Conservation (phyloP, 148 eudicot genomes). For the Chenopodium album region DNA sequence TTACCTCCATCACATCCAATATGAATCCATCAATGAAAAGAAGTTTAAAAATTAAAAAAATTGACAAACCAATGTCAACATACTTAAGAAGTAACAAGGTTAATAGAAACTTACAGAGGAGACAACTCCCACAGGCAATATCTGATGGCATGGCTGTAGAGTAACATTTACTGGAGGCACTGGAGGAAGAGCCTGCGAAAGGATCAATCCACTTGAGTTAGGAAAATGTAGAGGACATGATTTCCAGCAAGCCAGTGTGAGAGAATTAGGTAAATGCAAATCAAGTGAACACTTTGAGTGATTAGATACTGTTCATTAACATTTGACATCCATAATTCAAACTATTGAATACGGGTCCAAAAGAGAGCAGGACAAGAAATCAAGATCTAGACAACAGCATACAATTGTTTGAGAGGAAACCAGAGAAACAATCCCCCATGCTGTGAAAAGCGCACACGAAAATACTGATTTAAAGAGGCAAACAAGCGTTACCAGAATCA, state of each 20-base stretch:
- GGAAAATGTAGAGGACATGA: background rate
- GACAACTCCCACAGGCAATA: constrained; percentile 68
- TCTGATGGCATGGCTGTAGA: constrained; percentile 67
- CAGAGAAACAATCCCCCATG: no score
- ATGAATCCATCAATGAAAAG: background rate
- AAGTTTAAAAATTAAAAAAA: background rate
- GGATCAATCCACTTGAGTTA: no score
- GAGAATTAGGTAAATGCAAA: background rate
- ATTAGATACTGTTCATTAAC: constrained; percentile 26
- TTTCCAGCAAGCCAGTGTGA: background rate
- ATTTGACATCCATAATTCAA: constrained; percentile 24
- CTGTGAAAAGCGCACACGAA: no score
- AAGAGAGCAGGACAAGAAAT: no score
- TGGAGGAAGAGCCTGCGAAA: constrained; percentile 72
- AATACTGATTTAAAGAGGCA: no score
- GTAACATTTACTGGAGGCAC: constrained; percentile 67
- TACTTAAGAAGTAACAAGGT: constrained; percentile 5
- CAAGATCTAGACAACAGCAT: no score
- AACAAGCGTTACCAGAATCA: background rate
- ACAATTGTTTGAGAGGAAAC: no score
- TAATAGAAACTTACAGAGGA: constrained; percentile 55
- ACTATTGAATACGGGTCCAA: no score
- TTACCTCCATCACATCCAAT: constrained; percentile 3
- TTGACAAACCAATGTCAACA: constrained; percentile 5
- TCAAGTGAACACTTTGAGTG: background rate